phyloP scores from a whole-genome alignment of 768 basidiomycete species.

The Pholiota molesta region DNA sequence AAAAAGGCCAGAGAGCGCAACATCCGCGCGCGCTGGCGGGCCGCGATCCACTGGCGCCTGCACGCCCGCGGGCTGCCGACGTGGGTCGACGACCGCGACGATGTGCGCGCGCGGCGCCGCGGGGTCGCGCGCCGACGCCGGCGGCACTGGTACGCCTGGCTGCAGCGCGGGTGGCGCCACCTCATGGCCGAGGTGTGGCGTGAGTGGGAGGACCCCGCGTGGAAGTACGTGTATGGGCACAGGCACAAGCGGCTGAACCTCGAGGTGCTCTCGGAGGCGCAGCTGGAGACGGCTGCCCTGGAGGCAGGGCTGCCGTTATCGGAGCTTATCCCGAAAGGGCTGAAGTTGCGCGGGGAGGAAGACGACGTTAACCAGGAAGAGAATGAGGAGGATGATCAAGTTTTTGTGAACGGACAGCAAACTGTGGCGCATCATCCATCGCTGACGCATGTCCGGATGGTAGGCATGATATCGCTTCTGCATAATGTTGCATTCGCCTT shows the following conservation, averaged over 20 bases:
- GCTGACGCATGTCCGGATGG: constrained; percentile 59
- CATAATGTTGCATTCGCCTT: constrained; percentile 50
- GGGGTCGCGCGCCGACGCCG: constrained; percentile 2
- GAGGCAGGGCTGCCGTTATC: constrained; percentile 68
- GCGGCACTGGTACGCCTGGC: constrained; percentile 19
- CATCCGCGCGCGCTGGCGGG: constrained; percentile 57
- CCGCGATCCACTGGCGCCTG: constrained; percentile 68
- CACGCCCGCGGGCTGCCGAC: constrained; percentile 46
- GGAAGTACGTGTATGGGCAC: constrained; percentile 33
- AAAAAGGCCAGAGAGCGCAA: constrained; percentile 49
- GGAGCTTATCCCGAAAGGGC: constrained; percentile 47
- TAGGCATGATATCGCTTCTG: constrained; percentile 58
- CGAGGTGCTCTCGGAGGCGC: constrained; percentile 53
- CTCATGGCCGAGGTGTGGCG: constrained; percentile 18
- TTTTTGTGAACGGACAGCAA: neutral
- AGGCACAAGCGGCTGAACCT: constrained; percentile 65
- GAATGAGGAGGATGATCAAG: constrained; percentile 9
- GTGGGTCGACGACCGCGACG: constrained; percentile 51
- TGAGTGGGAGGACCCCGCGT: constrained; percentile 25
- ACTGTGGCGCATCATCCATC: constrained; percentile 21
- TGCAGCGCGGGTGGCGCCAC: constrained; percentile 14
- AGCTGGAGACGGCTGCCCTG: constrained; percentile 64
- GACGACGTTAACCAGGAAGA: constrained; percentile 16
- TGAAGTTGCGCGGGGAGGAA: constrained; percentile 24
- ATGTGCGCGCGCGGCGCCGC: constrained; percentile 11